These are phyloP conservation scores for Arachnopeziza araneosa DNA, from an alignment of 2,329 filamentous ascomycete genomes.

Conservation along the genomic window DNA sequence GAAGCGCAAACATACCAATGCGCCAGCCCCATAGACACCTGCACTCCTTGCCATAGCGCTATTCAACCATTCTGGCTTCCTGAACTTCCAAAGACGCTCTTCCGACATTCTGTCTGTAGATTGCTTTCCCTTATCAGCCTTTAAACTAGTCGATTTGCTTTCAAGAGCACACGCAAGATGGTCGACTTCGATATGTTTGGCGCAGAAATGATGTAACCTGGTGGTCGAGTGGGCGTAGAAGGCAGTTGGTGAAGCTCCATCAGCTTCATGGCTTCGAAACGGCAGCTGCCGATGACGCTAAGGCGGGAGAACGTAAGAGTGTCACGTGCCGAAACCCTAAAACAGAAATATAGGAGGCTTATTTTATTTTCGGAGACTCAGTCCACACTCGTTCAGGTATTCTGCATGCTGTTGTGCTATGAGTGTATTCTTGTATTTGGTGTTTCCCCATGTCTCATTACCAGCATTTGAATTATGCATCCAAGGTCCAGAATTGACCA, in stretches of 20 bases:
- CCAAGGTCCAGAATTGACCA: neutral
- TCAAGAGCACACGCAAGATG: neutral
- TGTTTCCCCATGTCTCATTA: neutral
- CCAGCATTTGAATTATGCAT: neutral
- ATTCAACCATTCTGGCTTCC: conserved; percentile 61
- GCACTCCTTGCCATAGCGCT: conserved; percentile 57
- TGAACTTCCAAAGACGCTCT: conserved; percentile 63
- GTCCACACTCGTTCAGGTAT: neutral
- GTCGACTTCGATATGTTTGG: neutral
- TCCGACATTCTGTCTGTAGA: conserved; percentile 42
- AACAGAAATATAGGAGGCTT: neutral
- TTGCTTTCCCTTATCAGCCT: neutral
- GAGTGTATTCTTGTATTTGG: neutral
- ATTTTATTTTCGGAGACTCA: no score
- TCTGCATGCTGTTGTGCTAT: neutral
- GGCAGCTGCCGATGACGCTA: neutral
- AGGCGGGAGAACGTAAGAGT: neutral
- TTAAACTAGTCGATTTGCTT: neutral
- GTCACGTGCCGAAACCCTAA: neutral
- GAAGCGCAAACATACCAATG: conserved; percentile 45
- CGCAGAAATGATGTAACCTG: neutral
- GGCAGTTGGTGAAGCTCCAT: neutral
- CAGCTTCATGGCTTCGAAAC: neutral
- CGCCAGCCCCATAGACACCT: conserved; percentile 58
- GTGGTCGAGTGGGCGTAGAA: neutral